Base-by-base conservation (phyloP, 1,284 basidiomycete species). In the Ustilago trichophora region DNA sequence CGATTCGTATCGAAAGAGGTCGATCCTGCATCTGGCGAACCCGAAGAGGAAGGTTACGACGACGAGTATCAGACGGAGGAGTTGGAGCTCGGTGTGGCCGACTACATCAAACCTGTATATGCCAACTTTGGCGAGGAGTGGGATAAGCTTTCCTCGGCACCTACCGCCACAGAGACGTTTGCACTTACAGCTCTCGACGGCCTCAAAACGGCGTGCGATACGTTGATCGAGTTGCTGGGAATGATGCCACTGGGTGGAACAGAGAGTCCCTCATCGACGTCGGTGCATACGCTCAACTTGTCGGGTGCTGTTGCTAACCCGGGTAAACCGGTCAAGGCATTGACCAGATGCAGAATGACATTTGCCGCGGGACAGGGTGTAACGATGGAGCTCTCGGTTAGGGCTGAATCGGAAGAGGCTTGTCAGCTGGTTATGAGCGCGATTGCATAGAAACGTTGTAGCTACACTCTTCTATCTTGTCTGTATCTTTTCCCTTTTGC, bases 51-150 rank as follows among this genome's bases (percentile, higher is more conserved):
- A 69, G 96, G 96, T 7, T 99, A 98, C 83, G 91, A 93, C 80
- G 96, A 98, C 84, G 95, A 98, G 83, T 99, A 99, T 83, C 91
- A 93, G 82, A 86, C 97, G 35, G 95, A 98, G 83, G 96, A 98
- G 71, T 87, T 97, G 52, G 96, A 98, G 80, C 85, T 99, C 42
- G 89, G 89, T 53, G 92, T 91, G 5, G 89, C 89, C 25, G 91
- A 93, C 83, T 99, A 97, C 83, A 91, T 99, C 77, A 85, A 93
- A 42, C 93, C 93, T 15, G 92, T 87, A 68, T 98, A 97, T 80
- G 89, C 88, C 34, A 91, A 91, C 29, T 98, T 98, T 83, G 86
- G 87, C 44, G 87, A 89, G 44, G 95, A 98, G 84, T 99, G 96
- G 96, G 95, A 98, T 79, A 88, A 92, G 74, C 81, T 98, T 78